phyloP scores from a whole-genome alignment of 352 stramenopile species.

The Thraustotheca clavata region DNA sequence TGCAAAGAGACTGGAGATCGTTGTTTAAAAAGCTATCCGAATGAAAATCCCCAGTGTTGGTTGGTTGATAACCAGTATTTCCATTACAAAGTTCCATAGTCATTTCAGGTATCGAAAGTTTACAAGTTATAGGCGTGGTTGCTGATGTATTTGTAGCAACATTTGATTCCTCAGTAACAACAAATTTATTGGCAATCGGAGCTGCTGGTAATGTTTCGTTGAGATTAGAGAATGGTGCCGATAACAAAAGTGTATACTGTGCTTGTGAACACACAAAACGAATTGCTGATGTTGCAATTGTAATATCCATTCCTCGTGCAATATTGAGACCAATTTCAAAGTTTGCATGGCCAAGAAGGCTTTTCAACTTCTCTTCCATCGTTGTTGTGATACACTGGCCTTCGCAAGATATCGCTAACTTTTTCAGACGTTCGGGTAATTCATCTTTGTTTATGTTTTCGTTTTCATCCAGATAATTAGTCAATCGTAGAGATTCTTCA shows the following conservation, averaged over 20 bases:
- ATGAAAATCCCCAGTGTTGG: conserved; percentile 57
- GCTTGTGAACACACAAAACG: conserved; percentile 76
- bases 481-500: conserved; percentile 53
- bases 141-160: background rate
- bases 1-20: conserved; percentile 64
- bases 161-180: background rate
- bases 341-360: conserved; percentile 59
- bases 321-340: conserved; percentile 60
- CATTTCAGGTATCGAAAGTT: conserved; percentile 44
- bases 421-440: conserved; percentile 66
- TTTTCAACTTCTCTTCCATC: conserved; percentile 64
- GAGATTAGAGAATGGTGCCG: conserved; percentile 67
- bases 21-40: conserved; percentile 58
- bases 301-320: conserved; percentile 43
- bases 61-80: conserved; percentile 68
- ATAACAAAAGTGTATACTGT: conserved; percentile 70
- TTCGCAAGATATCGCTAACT: conserved; percentile 54
- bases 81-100: conserved; percentile 73
- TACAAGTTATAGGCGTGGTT: background rate
- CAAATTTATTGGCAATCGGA: background rate
- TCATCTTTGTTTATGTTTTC: conserved; percentile 26
- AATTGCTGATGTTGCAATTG: conserved; percentile 44
- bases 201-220: conserved; percentile 28
- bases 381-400: conserved; percentile 65
- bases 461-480: conserved; percentile 36